Percentiles rank a stretch among this genome's conserved stretches.
Evolutionary conservation across 805 yeast species (phyloP).

Genomic region (Zygosaccharomyces gambellarensis): DNA sequence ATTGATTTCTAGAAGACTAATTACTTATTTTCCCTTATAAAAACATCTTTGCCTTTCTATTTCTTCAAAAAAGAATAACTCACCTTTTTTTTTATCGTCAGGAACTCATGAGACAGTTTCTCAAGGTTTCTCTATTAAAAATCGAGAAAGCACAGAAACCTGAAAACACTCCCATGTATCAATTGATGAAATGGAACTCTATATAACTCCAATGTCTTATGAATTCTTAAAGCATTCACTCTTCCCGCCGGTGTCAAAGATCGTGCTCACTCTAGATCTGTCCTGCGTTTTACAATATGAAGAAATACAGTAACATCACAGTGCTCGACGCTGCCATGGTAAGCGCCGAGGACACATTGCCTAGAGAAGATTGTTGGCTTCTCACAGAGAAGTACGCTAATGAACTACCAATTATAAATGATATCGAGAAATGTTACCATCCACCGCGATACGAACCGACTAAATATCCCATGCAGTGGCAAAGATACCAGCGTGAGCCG

Average conservation of each 20-base stretch:
- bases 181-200: neutral
- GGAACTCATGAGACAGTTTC: neutral
- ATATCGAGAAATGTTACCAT: neutral
- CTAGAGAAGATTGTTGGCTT: conserved; percentile 10
- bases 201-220: neutral
- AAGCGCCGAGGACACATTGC: conserved; percentile 5
- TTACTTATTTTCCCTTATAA: neutral
- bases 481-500: neutral
- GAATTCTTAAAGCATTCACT: neutral
- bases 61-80: neutral
- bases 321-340: conserved; percentile 8
- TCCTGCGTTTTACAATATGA: neutral
- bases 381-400: conserved; percentile 11
- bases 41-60: neutral
- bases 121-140: neutral
- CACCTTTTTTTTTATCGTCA: neutral
- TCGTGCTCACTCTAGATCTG: neutral
- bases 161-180: too few species aligned
- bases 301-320: neutral
- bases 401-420: conserved; percentile 6
- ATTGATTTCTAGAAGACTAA: too few species aligned
- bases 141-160: conserved; percentile 1
- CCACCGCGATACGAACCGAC: conserved; percentile 5
- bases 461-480: conserved; percentile 7
- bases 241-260: neutral